Conservation (phyloP, 331 rosid species). For the Malus hybrid region DNA sequence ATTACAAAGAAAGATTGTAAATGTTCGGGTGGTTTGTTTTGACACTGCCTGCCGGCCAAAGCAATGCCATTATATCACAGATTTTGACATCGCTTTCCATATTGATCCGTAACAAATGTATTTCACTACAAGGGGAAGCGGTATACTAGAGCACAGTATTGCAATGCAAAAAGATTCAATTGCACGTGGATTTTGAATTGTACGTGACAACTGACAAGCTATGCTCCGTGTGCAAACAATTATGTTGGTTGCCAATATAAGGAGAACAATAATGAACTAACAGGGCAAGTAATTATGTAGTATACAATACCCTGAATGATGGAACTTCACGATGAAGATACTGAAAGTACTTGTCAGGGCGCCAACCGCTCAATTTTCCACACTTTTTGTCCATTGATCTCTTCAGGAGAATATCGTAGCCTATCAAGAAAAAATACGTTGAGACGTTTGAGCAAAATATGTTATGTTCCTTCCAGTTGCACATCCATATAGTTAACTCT, state of each 20-base stretch:
- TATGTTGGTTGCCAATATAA: not conserved
- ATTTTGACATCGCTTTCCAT: not conserved
- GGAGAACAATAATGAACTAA: not conserved
- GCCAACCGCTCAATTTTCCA: constrained; percentile 93
- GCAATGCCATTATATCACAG: not conserved
- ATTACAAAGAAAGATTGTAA: not conserved
- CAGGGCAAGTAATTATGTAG: not conserved
- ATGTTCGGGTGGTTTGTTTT: not conserved
- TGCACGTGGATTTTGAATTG: not conserved
- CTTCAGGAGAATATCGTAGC: constrained; percentile 64
- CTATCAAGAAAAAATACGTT: constrained; percentile 38
- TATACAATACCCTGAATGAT: not conserved
- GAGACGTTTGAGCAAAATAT: not conserved
- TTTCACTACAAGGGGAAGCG: not conserved
- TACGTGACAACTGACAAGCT: not conserved
- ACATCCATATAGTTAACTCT: no score
- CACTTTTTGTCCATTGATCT: constrained; percentile 47
- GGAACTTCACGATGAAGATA: constrained; percentile 17
- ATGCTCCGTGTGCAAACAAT: not conserved
- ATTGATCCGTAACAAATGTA: not conserved
- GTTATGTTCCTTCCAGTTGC: not conserved
- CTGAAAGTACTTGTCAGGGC: constrained; percentile 44
- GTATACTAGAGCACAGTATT: not conserved
- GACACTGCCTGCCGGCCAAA: not conserved
- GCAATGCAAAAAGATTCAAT: not conserved